Percentiles rank a stretch among this genome's conserved stretches.
phyloP scores from a whole-genome alignment of 495 filamentous ascomycete species.

The Aspergillus baeticus region DNA sequence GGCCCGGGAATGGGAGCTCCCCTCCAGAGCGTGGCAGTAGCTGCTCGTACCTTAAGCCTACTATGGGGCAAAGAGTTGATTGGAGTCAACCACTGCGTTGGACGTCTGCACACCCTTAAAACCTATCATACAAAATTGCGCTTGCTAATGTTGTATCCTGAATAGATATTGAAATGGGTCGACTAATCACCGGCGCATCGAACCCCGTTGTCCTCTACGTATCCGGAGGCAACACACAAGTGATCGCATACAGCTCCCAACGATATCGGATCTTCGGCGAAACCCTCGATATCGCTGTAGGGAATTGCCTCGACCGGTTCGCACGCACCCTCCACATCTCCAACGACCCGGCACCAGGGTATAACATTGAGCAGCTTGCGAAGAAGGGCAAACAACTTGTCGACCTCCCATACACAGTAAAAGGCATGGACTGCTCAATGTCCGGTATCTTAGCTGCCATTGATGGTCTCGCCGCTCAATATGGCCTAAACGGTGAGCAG shows the following conservation, averaged over 20 bases:
- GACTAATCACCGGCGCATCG: conserved; percentile 84
- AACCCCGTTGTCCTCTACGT: conserved; percentile 97
- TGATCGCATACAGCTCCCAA: conserved; percentile 92
- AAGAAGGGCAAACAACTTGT: conserved; percentile 73
- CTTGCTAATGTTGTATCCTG: conserved; percentile 10
- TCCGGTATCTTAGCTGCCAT: conserved; percentile 83
- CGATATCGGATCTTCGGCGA: conserved; percentile 98
- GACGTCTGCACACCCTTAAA: conserved; percentile 54
- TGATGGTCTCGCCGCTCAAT: conserved; percentile 70
- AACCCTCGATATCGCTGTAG: conserved; percentile 94
- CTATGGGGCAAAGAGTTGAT: conserved; percentile 87
- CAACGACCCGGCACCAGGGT: conserved; percentile 95
- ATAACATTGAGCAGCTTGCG: conserved; percentile 96
- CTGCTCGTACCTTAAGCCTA: conserved; percentile 75
- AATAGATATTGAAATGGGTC: conserved; percentile 91
- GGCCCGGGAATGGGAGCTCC: conserved; percentile 97
- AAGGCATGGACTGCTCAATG: conserved; percentile 98
- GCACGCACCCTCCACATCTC: conserved; percentile 84
- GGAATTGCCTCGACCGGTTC: conserved; percentile 96
- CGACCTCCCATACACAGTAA: conserved; percentile 92
- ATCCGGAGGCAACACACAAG: conserved; percentile 94
- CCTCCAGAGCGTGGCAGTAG: conserved; percentile 83
- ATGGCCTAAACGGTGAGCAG: conserved; percentile 45
- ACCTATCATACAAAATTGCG: not conserved
- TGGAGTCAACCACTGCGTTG: conserved; percentile 96